Percentiles rank a stretch among this genome's conserved stretches.
Evolutionary conservation across 2,329 filamentous ascomycete genomes (phyloP).

Genomic region (Hawksworthiomyces lignivorus): DNA sequence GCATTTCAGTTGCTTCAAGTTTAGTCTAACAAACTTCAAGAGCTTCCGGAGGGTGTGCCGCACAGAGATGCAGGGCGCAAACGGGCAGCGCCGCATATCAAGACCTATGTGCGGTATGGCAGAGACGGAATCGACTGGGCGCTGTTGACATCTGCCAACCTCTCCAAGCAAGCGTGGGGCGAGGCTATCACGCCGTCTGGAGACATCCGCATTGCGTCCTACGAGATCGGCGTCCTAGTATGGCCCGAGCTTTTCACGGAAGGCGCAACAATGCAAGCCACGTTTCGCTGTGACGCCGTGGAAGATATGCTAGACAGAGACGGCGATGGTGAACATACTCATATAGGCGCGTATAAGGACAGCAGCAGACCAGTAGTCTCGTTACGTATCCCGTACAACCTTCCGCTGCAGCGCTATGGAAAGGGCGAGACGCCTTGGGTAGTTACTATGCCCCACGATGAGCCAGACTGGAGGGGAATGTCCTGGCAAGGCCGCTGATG

Average conservation of each 20-base stretch:
- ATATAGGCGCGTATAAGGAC: not conserved
- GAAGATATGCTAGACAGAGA: too few relatives aligned
- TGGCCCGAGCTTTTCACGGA: slow-evolving; percentile 59
- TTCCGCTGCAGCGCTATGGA: slow-evolving; percentile 63
- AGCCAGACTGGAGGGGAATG: slow-evolving; percentile 53
- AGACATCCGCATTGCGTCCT: slow-evolving; percentile 67
- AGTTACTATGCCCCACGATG: slow-evolving; percentile 49
- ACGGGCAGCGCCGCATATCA: slow-evolving; percentile 77
- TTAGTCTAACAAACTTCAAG: too few relatives aligned
- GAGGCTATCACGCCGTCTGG: slow-evolving; percentile 48
- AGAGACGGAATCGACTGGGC: slow-evolving; percentile 68
- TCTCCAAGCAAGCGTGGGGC: slow-evolving; percentile 87
- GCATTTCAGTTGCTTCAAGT: too few relatives aligned
- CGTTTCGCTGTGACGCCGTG: slow-evolving; percentile 56
- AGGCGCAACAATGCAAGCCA: slow-evolving; percentile 55
- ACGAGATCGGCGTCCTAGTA: slow-evolving; percentile 74
- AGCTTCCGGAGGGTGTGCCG: too few relatives aligned
- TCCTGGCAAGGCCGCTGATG: slow-evolving; percentile 33
- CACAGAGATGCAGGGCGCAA: slow-evolving; percentile 49
- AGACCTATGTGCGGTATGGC: slow-evolving; percentile 66
- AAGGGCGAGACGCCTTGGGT: slow-evolving; percentile 68
- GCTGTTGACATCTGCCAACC: slow-evolving; percentile 80
- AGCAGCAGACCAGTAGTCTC: slow-evolving; percentile 44
- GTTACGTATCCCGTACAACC: slow-evolving; percentile 73
- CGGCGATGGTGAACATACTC: too few relatives aligned